Conservation (phyloP, 371 early-diverging fungal genomes). For the Dichotomocladium elegans region DNA sequence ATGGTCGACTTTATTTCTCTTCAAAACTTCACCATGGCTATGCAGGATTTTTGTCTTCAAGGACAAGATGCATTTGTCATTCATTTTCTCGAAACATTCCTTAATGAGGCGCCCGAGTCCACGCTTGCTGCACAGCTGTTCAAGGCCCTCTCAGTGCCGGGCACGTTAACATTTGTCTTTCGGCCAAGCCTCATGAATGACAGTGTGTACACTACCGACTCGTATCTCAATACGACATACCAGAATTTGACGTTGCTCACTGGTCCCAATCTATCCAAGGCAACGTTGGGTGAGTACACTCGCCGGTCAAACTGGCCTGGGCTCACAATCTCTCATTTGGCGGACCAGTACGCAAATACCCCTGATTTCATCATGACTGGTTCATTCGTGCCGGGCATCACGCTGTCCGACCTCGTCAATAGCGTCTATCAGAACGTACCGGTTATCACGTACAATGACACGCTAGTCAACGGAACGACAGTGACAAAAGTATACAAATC, state of each 20-base stretch:
- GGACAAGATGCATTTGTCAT: constrained; percentile 35
- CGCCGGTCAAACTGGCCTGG: constrained; percentile 32
- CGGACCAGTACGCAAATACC: constrained; percentile 21
- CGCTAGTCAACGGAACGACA: constrained; percentile 9
- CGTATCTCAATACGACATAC: constrained; percentile 33
- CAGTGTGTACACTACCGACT: constrained; percentile 24
- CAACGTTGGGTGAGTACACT: constrained; percentile 10
- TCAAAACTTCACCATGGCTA: constrained; percentile 23
- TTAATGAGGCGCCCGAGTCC: constrained; percentile 23
- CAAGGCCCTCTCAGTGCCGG: constrained; percentile 22
- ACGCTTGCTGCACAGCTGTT: constrained; percentile 27
- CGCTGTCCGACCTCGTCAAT: constrained; percentile 21
- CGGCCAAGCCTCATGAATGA: constrained; percentile 18
- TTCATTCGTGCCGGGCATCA: constrained; percentile 20
- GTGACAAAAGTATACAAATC: constrained; percentile 22
- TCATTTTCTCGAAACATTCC: constrained; percentile 31
- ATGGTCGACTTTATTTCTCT: constrained; percentile 2
- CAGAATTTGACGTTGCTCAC: constrained; percentile 35
- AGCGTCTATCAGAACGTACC: constrained; percentile 21
- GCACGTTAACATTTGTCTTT: constrained; percentile 30
- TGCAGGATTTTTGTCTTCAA: constrained; percentile 45
- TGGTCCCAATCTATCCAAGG: constrained; percentile 13
- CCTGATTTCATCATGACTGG: constrained; percentile 43
- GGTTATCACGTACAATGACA: constrained; percentile 16
- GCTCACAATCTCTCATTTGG: constrained; percentile 37